Base-by-base conservation (phyloP, 2,329 filamentous ascomycete genomes). In the Diplodia scrobiculata region DNA sequence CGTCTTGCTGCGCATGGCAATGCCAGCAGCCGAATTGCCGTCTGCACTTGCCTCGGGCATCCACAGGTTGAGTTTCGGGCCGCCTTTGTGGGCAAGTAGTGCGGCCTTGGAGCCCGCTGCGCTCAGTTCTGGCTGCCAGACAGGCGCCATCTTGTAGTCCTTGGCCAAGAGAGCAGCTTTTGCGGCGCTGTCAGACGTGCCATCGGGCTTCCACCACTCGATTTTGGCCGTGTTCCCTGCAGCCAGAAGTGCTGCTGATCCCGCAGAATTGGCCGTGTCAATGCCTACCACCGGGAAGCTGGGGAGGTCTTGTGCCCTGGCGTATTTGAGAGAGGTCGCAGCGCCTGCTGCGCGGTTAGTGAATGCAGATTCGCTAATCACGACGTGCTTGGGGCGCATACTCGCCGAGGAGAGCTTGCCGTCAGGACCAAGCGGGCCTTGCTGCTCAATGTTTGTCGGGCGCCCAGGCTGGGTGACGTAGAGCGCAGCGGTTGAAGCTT, bases 21-120 rank as follows among this genome's bases (percentile, higher is more conserved):
- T 83, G 48, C 81, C 87, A 2, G 90, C 90, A 17, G 91, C 90
- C 19, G 90, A 89, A 72, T 86, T 86, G 21, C 89, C 89, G 19
- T 79, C 77, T 17, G 80, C 74, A 68, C 78, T 80, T 32, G 81
- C 77, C 59, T 83, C 75, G 2, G 84, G 82, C 64, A 78, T 79
- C 82, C 82, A 85, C 19, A 83, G 76, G 67, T 83, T 81, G 60
- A 83, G 75, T 72, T 82, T 84, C 60, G 72, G 81, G 58, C 82
- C 82, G 65, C 84, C 82, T 71, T 77, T 82, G 69, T 84, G 73
- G 2, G 91, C 91, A 29, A 91, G 79, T 10, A 91, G 74, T 3
- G 92, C 92, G 55, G 92, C 91, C 74, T 90, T 91, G 60, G 89
- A 87, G 41, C 90, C 89, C 59, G 88, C 85, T 13, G 85, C 80